Evolutionary conservation across 2,329 filamentous ascomycete species (phyloP), one percentile per base, ranked within the genome.

Genomic region (Scleromitrula shiraiana): DNA sequence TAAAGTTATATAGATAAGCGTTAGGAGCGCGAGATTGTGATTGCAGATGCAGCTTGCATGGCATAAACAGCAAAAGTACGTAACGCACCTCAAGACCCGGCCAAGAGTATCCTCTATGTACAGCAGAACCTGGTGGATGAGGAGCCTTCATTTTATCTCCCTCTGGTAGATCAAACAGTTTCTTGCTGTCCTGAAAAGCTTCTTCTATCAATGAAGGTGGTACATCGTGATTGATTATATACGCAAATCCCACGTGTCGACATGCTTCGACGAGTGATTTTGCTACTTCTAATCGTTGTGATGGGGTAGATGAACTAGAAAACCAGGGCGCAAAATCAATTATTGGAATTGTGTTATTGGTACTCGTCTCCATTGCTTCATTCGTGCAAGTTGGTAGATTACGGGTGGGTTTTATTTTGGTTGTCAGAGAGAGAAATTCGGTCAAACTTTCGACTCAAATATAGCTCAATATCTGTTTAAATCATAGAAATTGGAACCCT

Each of bases 101-200:
- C 67, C 72, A 73, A 1, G 73, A 77, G 55, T 78, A 78, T n/a
- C 75, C 75, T 40, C 75, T 67, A 57, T 78, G 73, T 2, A 75
- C 66, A 8, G 62, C 65, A 50, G 69, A 70, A 7, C 73, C 73
- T 8, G 67, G 62, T 3, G 72, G 72, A 59, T 75, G 72, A 4
- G 70, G 70, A 1, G 72, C 73, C 45, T 68, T 66, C 64, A 71
- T 68, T 53, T 75, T 75, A 40, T 70, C 64, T 36, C 69, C 67
- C 12, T 59, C 59, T 0, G 68, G 64, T 7, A 75, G 60, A 36
- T 67, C 64, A 47, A 73, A 75, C 7, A 75, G 64, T 20, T 62
- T 58, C 48, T 67, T 68, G 9, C 68, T 66, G 62, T 68, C 68
- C 9, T 59, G 56, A 49, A 76, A 75, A 2, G 70, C 70, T 49